phyloP scores from a whole-genome alignment of 345 rosid genomes.

The Microthlaspi erraticum region DNA sequence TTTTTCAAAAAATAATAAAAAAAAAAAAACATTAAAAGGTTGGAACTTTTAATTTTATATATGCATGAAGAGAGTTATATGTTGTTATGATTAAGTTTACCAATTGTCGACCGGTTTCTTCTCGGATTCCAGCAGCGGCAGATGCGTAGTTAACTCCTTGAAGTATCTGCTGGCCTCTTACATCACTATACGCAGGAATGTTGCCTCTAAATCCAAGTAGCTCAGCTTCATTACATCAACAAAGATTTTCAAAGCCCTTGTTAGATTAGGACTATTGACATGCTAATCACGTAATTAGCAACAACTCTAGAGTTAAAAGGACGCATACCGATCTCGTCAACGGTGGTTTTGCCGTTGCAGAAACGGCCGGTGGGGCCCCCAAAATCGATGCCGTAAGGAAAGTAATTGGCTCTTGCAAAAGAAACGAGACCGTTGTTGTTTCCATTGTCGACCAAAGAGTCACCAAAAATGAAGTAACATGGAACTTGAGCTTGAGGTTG shows the following conservation, averaged over 20 bases:
- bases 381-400: constrained; percentile 91
- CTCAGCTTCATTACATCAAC: constrained; percentile 52
- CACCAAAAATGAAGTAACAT: constrained; percentile 87
- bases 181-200: constrained; percentile 60
- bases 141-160: constrained; percentile 64
- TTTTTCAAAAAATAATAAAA: neutral
- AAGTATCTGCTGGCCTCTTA: constrained; percentile 55
- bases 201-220: constrained; percentile 62
- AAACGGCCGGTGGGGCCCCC: constrained; percentile 86
- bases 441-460: constrained; percentile 92
- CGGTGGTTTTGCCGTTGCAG: constrained; percentile 79
- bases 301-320: neutral
- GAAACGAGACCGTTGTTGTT: constrained; percentile 77
- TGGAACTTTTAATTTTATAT: neutral
- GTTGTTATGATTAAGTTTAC: constrained; percentile 14
- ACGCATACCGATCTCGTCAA: constrained; percentile 68
- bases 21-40: neutral
- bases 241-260: constrained; percentile 2
- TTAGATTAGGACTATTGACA: neutral
- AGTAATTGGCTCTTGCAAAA: constrained; percentile 73
- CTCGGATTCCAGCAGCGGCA: constrained; percentile 58
- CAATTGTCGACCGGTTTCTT: constrained; percentile 55
- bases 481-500: constrained; percentile 57
- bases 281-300: neutral
- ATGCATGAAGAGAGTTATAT: neutral